phyloP scores from a whole-genome alignment of 768 basidiomycete species.

The Suillus brevipes region DNA sequence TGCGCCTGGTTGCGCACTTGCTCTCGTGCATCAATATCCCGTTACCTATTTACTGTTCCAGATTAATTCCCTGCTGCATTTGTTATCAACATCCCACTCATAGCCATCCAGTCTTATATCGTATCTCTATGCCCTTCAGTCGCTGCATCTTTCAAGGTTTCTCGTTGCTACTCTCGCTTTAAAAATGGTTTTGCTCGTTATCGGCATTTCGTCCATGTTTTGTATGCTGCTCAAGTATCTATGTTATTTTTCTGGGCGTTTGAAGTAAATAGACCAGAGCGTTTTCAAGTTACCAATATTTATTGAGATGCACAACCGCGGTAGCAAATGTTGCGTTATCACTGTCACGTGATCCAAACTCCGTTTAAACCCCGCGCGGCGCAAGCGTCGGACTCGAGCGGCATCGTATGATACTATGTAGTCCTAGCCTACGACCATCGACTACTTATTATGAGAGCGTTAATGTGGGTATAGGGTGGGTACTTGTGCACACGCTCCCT shows the following conservation, averaged over 20 bases:
- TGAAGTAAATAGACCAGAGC: neutral
- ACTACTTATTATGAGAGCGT: neutral
- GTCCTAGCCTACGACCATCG: neutral
- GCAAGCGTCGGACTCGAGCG: too few relatives aligned
- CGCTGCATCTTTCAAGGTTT: neutral
- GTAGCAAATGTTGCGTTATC: neutral
- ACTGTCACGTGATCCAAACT: neutral
- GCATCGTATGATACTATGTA: too few relatives aligned
- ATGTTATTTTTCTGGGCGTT: neutral
- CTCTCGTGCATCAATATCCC: neutral
- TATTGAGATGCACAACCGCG: too few relatives aligned
- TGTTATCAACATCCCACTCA: neutral
- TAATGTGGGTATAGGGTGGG: neutral
- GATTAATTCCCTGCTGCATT: slow-evolving; percentile 6
- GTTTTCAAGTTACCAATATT: neutral
- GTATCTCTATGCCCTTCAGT: neutral
- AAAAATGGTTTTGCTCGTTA: neutral
- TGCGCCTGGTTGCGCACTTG: slow-evolving; percentile 2
- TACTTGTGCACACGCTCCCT: neutral
- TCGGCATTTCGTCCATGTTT: neutral
- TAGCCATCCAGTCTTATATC: neutral
- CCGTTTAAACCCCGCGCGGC: too few relatives aligned
- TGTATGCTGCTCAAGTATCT: neutral
- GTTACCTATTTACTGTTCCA: slow-evolving; percentile 4
- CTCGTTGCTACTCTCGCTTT: neutral